Conservation (phyloP, 495 filamentous ascomycete genomes). For the Astrothelium macrocarpum region DNA sequence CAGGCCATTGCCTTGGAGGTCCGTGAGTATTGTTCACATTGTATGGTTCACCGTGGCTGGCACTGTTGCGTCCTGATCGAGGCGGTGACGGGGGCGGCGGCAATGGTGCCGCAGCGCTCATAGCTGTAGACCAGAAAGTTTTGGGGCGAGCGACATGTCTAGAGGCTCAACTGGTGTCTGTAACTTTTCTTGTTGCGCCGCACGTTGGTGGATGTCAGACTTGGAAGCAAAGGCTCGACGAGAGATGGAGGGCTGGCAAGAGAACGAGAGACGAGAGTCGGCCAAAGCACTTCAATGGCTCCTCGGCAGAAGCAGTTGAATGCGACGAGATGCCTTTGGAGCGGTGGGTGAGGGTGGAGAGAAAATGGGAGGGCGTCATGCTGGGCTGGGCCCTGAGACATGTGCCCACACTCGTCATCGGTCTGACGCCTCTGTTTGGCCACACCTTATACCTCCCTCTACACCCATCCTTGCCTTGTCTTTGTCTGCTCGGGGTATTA, state of each 20-base stretch:
- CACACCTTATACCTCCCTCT: background rate
- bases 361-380: background rate
- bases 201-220: background rate
- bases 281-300: background rate
- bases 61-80: slow-evolving; percentile 8
- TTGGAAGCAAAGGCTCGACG: background rate
- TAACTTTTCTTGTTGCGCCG: background rate
- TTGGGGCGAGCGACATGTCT: background rate
- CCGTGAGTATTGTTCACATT: background rate
- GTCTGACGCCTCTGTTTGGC: background rate
- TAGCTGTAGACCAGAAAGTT: slow-evolving; percentile 5
- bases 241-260: background rate
- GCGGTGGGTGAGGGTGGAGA: background rate
- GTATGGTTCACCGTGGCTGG: background rate
- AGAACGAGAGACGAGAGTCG: background rate
- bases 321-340: background rate
- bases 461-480: background rate
- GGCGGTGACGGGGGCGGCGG: slow-evolving; percentile 10
- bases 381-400: background rate
- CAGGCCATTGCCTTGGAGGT: background rate
- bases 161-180: background rate
- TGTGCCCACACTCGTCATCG: background rate
- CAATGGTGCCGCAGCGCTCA: slow-evolving; percentile 19
- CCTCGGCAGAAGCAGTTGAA: background rate
- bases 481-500: background rate